These are phyloP conservation scores for Tetrapisispora nanseiensis DNA, from an alignment of 805 yeast species.

Conservation along the genomic window DNA sequence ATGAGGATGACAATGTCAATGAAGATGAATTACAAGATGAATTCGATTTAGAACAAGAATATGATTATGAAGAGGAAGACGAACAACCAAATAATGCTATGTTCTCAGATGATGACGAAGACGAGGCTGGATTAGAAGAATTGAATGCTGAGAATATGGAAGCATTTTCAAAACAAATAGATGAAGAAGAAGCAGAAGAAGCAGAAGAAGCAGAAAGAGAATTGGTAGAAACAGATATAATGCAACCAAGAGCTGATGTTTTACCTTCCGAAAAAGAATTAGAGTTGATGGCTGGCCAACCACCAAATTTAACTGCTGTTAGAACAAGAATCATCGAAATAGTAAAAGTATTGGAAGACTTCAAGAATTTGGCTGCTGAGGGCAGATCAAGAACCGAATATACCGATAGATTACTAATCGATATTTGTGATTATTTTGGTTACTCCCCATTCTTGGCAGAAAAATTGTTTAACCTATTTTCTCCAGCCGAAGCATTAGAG, in stretches of 20 bases:
- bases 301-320: slow-evolving; percentile 68
- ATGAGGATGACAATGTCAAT: slow-evolving; percentile 25
- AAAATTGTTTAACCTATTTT: slow-evolving; percentile 80
- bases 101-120: slow-evolving; percentile 72
- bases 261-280: slow-evolving; percentile 66
- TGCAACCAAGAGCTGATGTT: slow-evolving; percentile 66
- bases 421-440: slow-evolving; percentile 89
- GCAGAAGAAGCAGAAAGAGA: slow-evolving; percentile 56
- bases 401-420: slow-evolving; percentile 64
- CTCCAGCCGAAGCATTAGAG: slow-evolving; percentile 95
- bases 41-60: slow-evolving; percentile 53
- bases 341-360: slow-evolving; percentile 87
- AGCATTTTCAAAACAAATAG: slow-evolving; percentile 58
- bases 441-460: slow-evolving; percentile 88
- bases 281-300: slow-evolving; percentile 41
- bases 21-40: slow-evolving; percentile 32
- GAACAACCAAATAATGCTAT: slow-evolving; percentile 43
- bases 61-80: slow-evolving; percentile 33
- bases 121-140: slow-evolving; percentile 54
- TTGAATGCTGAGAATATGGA: slow-evolving; percentile 80
- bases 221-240: slow-evolving; percentile 45
- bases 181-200: slow-evolving; percentile 47
- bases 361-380: slow-evolving; percentile 70
- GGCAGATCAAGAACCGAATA: slow-evolving; percentile 84
- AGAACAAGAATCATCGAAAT: slow-evolving; percentile 94